Conservation (phyloP, 1,284 basidiomycete species). For the Cystobasidium slooffiae region DNA sequence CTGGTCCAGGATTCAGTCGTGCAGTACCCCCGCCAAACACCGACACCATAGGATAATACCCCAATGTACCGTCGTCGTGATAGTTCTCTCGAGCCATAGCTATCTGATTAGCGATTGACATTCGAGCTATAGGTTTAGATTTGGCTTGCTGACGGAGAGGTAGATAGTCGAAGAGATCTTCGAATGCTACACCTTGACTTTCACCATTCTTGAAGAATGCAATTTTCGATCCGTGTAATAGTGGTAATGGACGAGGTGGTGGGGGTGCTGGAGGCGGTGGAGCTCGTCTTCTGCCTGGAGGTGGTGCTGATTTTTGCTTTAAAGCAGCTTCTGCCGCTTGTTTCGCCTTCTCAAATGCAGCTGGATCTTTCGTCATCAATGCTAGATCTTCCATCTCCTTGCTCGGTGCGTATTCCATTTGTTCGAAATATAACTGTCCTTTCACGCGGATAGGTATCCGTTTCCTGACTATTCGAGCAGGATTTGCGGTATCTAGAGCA, state of each 20-base stretch:
- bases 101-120: conserved; percentile 41
- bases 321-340: conserved; percentile 55
- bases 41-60: conserved; percentile 94
- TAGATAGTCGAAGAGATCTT: conserved; percentile 86
- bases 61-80: conserved; percentile 91
- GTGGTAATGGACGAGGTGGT: conserved; percentile 70
- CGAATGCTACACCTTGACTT: conserved; percentile 81
- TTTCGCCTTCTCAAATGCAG: conserved; percentile 45
- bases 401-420: conserved; percentile 82
- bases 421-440: conserved; percentile 95
- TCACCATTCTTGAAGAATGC: conserved; percentile 93
- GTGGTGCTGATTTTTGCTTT: conserved; percentile 62
- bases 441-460: conserved; percentile 92
- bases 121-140: conserved; percentile 29
- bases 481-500: conserved; percentile 63
- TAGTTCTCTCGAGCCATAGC: conserved; percentile 64
- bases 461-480: conserved; percentile 75
- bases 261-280: conserved; percentile 48
- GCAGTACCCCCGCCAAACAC: conserved; percentile 89
- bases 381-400: conserved; percentile 84
- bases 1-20: conserved; percentile 81
- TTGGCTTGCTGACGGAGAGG: conserved; percentile 67
- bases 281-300: conserved; percentile 45
- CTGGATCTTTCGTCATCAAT: conserved; percentile 56
- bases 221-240: conserved; percentile 72